Conservation (phyloP, 495 filamentous ascomycete species). For the Neurospora sp. region DNA sequence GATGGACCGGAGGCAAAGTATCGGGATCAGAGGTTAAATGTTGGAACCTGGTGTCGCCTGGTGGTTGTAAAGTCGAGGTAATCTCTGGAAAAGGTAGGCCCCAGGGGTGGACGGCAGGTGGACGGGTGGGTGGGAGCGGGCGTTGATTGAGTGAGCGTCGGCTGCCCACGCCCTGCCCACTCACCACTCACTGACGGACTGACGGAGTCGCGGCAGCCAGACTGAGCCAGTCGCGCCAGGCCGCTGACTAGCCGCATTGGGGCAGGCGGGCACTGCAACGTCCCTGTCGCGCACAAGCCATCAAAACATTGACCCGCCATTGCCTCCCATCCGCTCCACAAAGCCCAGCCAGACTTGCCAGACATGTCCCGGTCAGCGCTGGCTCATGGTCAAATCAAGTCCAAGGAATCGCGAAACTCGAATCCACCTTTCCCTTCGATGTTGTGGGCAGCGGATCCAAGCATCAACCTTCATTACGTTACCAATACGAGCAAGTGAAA, state of each 20-base stretch:
- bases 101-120: background rate
- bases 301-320: constrained; percentile 6
- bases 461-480: background rate
- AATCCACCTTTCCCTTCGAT: background rate
- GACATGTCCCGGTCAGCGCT: background rate
- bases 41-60: background rate
- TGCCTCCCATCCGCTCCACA: background rate
- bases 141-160: constrained; percentile 1
- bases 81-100: constrained; percentile 1
- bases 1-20: background rate
- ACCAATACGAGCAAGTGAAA: background rate
- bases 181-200: background rate
- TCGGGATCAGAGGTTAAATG: background rate
- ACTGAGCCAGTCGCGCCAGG: constrained; percentile 16
- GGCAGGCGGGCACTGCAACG: constrained; percentile 4
- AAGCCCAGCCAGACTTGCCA: background rate
- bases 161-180: background rate
- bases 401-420: background rate
- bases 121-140: constrained; percentile 6
- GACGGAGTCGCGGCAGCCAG: background rate
- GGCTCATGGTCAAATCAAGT: background rate
- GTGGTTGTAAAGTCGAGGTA: constrained; percentile 1
- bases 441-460: background rate
- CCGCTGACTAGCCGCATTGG: constrained; percentile 20
- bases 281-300: constrained; percentile 17